Evolutionary conservation across 495 filamentous ascomycete species (phyloP).

Genomic region (Podospora fimiseda): DNA sequence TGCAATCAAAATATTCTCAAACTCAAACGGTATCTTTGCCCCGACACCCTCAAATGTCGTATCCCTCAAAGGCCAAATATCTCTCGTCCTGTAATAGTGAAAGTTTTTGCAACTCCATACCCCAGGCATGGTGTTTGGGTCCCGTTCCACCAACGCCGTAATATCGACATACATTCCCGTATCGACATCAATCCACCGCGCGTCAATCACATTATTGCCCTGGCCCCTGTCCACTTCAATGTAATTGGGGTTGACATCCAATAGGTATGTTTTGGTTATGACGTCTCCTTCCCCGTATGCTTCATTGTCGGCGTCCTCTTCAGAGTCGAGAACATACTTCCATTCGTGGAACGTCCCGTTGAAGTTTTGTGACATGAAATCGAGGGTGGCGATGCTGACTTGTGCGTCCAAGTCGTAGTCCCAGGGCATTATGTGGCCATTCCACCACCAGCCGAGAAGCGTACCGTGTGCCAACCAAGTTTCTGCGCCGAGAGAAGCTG

Average conservation of each 20-base stretch:
- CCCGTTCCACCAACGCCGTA: slow-evolving; percentile 68
- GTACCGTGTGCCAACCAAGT: slow-evolving; percentile 90
- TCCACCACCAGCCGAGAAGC: slow-evolving; percentile 90
- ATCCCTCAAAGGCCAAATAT: slow-evolving; percentile 74
- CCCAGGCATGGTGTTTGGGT: slow-evolving; percentile 50
- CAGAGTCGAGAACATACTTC: slow-evolving; percentile 33
- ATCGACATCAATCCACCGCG: slow-evolving; percentile 70
- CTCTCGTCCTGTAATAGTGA: slow-evolving; percentile 60
- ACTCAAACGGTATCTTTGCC: slow-evolving; percentile 70
- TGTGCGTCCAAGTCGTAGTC: slow-evolving; percentile 87
- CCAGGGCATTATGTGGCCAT: slow-evolving; percentile 76
- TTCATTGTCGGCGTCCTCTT: slow-evolving; percentile 4
- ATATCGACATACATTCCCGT: slow-evolving; percentile 85
- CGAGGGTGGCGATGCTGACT: slow-evolving; percentile 57
- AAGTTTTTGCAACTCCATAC: slow-evolving; percentile 80
- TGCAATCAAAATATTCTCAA: slow-evolving; percentile 61
- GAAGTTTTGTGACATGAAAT: slow-evolving; percentile 53
- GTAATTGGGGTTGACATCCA: slow-evolving; percentile 73
- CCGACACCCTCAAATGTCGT: slow-evolving; percentile 71
- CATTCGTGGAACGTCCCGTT: slow-evolving; percentile 64
- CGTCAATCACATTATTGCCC: slow-evolving; percentile 78
- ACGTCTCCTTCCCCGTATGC: neutral
- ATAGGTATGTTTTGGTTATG: slow-evolving; percentile 46
- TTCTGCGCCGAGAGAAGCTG: slow-evolving; percentile 56
- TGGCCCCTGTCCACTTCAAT: slow-evolving; percentile 52